Conservation (phyloP, 805 yeast species). For the Yamadazyma sp. region DNA sequence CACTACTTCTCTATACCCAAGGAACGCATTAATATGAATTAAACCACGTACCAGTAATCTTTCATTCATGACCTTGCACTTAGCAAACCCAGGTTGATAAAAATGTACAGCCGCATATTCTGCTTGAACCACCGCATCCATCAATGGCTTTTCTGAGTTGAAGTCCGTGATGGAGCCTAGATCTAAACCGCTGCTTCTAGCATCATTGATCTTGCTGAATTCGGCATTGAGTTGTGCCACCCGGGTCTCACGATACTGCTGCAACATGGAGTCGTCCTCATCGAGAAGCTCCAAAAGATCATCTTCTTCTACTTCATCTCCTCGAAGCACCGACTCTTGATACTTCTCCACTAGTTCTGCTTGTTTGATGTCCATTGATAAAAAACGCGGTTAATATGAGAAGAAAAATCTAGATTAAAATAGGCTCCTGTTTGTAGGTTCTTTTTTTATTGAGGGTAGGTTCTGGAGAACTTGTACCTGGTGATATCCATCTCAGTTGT, state of each 20-base stretch:
- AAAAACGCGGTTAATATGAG: too few species aligned
- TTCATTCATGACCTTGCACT: slow-evolving; percentile 60
- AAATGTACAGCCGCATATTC: slow-evolving; percentile 58
- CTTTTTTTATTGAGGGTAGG: too few species aligned
- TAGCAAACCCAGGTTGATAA: slow-evolving; percentile 56
- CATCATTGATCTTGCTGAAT: slow-evolving; percentile 34
- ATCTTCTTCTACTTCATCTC: slow-evolving; percentile 29
- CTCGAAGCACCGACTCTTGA: slow-evolving; percentile 39
- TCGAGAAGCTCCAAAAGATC: slow-evolving; percentile 54
- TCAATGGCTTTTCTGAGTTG: slow-evolving; percentile 54
- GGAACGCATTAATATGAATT: slow-evolving; percentile 9
- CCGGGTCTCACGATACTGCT: slow-evolving; percentile 61
- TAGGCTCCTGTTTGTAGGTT: too few species aligned
- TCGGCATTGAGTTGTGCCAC: slow-evolving; percentile 54
- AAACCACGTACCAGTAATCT: slow-evolving; percentile 22
- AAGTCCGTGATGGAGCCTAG: slow-evolving; percentile 43
- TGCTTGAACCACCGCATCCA: slow-evolving; percentile 48
- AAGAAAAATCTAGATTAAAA: too few species aligned
- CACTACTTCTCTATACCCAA: too few species aligned
- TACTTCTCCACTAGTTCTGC: slow-evolving; percentile 42
- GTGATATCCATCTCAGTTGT: not conserved
- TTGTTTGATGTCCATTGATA: slow-evolving; percentile 31
- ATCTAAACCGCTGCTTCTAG: slow-evolving; percentile 14
- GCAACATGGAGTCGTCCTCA: slow-evolving; percentile 44
- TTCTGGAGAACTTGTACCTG: too few species aligned